phyloP scores from a whole-genome alignment of 2,329 filamentous ascomycete species.

The Cladosporium cucumerinum region DNA sequence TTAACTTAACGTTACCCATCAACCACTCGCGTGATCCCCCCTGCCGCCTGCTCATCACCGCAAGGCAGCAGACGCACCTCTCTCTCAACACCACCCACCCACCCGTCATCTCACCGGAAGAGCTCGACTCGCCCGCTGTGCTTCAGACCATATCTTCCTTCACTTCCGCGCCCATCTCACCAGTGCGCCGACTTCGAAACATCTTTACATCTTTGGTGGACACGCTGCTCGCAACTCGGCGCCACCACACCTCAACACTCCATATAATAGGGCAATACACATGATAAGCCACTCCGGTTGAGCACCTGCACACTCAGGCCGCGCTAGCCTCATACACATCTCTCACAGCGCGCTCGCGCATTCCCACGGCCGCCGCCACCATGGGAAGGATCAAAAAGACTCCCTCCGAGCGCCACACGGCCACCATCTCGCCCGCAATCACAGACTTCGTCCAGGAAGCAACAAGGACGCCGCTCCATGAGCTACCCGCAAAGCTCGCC shows the following conservation, averaged over 20 bases:
- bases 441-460: constrained; percentile 73
- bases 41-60: background rate
- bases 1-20: too few relatives aligned
- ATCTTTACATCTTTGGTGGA: background rate
- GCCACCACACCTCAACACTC: background rate
- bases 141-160: constrained; percentile 11
- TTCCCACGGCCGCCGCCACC: constrained; percentile 8
- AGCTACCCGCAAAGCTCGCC: constrained; percentile 72
- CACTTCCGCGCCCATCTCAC: constrained; percentile 2
- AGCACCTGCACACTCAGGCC: constrained; percentile 9
- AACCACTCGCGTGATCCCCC: background rate
- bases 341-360: constrained; percentile 11
- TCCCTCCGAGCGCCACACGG: constrained; percentile 52
- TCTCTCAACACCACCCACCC: background rate
- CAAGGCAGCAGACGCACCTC: constrained; percentile 8
- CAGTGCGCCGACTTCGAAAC: background rate
- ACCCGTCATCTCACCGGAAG: background rate
- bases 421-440: constrained; percentile 75
- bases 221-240: background rate
- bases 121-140: constrained; percentile 13
- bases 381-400: constrained; percentile 57
- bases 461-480: constrained; percentile 65
- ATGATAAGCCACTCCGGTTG: constrained; percentile 1
- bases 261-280: background rate
- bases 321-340: constrained; percentile 11